Evolutionary conservation across 1,284 basidiomycete species (phyloP).

Genomic region (Chiua sp.): DNA sequence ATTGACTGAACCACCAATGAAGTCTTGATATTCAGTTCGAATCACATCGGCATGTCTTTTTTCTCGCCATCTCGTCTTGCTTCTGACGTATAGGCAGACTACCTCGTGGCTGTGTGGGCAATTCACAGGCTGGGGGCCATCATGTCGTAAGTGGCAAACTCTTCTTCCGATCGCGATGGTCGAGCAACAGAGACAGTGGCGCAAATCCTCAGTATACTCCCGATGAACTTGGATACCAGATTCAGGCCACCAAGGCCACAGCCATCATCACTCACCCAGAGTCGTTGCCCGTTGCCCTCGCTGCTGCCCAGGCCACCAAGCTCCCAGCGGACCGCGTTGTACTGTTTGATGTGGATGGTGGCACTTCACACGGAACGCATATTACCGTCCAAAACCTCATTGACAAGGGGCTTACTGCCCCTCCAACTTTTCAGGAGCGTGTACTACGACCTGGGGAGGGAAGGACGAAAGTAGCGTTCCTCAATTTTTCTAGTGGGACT

Average conservation of each 20-base stretch:
- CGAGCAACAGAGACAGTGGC: conserved; percentile 36
- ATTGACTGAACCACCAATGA: conserved; percentile 13
- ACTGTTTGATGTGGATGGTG: conserved; percentile 48
- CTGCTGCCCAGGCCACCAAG: conserved; percentile 53
- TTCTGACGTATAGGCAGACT: conserved; percentile 53
- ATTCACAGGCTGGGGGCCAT: conserved; percentile 74
- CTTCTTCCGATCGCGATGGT: conserved; percentile 1
- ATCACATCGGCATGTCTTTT: conserved; percentile 58
- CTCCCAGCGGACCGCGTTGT: conserved; percentile 61
- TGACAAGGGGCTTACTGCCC: conserved; percentile 52
- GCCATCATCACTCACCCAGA: conserved; percentile 55
- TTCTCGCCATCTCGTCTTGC: neutral
- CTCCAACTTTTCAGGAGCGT: conserved; percentile 51
- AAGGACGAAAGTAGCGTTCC: conserved; percentile 71
- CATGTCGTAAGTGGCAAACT: conserved; percentile 53
- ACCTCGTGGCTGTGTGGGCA: conserved; percentile 77
- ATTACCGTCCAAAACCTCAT: conserved; percentile 60
- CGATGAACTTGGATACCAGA: conserved; percentile 57
- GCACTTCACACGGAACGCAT: conserved; percentile 19
- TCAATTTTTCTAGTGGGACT: conserved; percentile 83
- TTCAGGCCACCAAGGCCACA: conserved; percentile 48
- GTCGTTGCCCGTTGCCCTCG: conserved; percentile 46
- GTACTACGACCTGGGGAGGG: conserved; percentile 66
- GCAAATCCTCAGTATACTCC: conserved; percentile 64
- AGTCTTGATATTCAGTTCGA: conserved; percentile 75